Evolutionary conservation across 2,329 filamentous ascomycete genomes (phyloP).

Genomic region (Thermoascus crustaceus): DNA sequence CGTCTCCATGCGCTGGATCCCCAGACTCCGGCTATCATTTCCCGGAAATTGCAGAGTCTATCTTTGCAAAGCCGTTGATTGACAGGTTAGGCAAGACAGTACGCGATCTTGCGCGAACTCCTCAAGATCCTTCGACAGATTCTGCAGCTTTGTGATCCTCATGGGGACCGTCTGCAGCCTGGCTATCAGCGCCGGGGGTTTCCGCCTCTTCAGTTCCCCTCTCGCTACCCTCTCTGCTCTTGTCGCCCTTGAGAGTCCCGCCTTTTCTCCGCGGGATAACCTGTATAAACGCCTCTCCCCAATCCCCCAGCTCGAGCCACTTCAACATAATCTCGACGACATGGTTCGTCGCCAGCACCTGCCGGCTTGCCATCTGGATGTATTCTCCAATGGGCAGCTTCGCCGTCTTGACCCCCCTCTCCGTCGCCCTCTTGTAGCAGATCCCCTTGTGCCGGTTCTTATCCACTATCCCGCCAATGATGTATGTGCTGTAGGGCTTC

Average conservation of each 20-base stretch:
- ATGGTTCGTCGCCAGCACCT: slow-evolving; percentile 87
- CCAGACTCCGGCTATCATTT: too few species aligned
- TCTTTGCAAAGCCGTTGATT: too few species aligned
- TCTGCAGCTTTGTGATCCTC: slow-evolving; percentile 1
- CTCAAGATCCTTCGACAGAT: too few species aligned
- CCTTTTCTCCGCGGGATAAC: slow-evolving; percentile 91
- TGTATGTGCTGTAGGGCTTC: slow-evolving; percentile 81
- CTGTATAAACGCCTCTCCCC: slow-evolving; percentile 78
- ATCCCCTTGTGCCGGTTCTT: slow-evolving; percentile 93
- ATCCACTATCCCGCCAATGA: slow-evolving; percentile 90
- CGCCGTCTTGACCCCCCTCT: slow-evolving; percentile 73
- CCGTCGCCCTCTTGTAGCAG: slow-evolving; percentile 73
- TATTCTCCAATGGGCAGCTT: slow-evolving; percentile 93
- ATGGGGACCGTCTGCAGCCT: too few species aligned
- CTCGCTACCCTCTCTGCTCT: slow-evolving; percentile 6
- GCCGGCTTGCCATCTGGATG: slow-evolving; percentile 79
- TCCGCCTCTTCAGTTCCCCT: slow-evolving; percentile 1
- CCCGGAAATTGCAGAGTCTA: too few species aligned
- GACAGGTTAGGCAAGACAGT: too few species aligned
- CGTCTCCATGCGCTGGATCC: too few species aligned
- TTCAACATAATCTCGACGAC: slow-evolving; percentile 93
- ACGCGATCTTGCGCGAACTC: too few species aligned
- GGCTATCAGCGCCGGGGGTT: too few species aligned
- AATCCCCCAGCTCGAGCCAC: slow-evolving; percentile 85
- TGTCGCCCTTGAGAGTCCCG: slow-evolving; percentile 50